Evolutionary conservation across 2,329 filamentous ascomycete species (phyloP), one percentile per base, ranked within the genome.

Genomic region (Hymenoscyphus fructigenus): DNA sequence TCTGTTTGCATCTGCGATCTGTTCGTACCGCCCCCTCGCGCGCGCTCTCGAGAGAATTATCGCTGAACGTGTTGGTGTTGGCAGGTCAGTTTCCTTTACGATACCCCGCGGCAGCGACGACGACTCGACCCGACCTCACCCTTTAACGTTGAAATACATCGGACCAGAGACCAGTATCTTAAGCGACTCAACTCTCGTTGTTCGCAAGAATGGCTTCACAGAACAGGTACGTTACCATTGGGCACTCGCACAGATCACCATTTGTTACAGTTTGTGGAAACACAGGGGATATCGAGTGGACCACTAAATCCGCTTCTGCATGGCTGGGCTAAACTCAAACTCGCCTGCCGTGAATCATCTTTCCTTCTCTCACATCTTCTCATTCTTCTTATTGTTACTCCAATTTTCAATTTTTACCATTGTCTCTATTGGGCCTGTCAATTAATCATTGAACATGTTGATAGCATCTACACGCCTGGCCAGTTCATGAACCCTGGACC

Each of bases 401-500:
- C 47, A n/a, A 53, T n/a, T 57, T 34, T 15, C 53, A 57, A 32
- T 10, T 12, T 20, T 50, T 10, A 50, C 44, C 20, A 50, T 20
- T 50, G 44, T 23, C 44, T 44, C 20, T 23, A 26, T 23, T 20
- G 44, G 26, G 44, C n/a, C 12, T 50, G 20, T 50, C 20, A 50
- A 57, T 62, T 62, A 26, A 28, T 34, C 17, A 20, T 57, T 17
- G 15, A 57, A 20, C 29, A 32, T 47, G 29, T 28, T 7, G 47
- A 66, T 65, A 88, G 84, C 75, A 78, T 84, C 72, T 89, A 88
- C 75, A 79, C 84, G 53, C 80, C 82, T 69, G 85, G 83, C 73
- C 86, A 88, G 78, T 98, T 98, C 81, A 96, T 98, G 91, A 98
- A 98, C 79, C 93, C 95, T 68, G 93, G 95, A 70, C 94, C 95